Base-by-base conservation (phyloP, 1,139 yeast genomes). In the Blastobotrys capitulatus region DNA sequence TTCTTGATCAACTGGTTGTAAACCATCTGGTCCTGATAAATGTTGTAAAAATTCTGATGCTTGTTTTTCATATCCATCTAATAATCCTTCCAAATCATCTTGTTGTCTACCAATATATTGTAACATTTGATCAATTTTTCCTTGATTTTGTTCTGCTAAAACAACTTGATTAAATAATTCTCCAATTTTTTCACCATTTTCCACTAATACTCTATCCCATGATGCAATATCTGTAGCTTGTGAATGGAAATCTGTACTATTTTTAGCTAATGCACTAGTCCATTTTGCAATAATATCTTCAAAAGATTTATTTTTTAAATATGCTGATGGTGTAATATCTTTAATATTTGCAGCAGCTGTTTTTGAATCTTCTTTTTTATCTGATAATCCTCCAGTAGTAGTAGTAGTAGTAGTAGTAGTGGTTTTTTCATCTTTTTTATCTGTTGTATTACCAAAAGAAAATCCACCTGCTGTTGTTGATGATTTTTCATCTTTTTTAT, bases 251-350 rank as follows among this genome's bases (percentile, higher is more conserved):
- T 86, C 82, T 27, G 76, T 74, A 1, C 92, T 79, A 0, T 95
- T 82, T 20, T 79, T 76, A 3, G 90, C 75, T 53, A 92, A 71
- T 59, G 94, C 95, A 52, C 81, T 80, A 1, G 97, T 86, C 99
- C 98, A 94, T 67, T 86, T 89, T 31, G 89, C 79, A 47, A 94
- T 86, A 56, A 92, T 77, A 64, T 92, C 98, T 61, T 92, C 98
- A 64, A 94, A 74, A 1, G 96, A 88, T 64, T 88, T 88, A 69
- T 92, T 92, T 60, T 86, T 89, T 46, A 94, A 76, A 9, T 95
- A 84, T 2, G 88, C 79, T 26, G 89, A 86, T 47, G 67, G 70
- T 48, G 57, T 63, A 66, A 66, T 8, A 65, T 58, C 48, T 63
- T 60, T n/a, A 62, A 64, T 29, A 31, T 43, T 36, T 54, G 65